These are phyloP conservation scores for Neofusicoccum sp. DNA, from an alignment of 2,329 filamentous ascomycete species.

Conservation along the genomic window DNA sequence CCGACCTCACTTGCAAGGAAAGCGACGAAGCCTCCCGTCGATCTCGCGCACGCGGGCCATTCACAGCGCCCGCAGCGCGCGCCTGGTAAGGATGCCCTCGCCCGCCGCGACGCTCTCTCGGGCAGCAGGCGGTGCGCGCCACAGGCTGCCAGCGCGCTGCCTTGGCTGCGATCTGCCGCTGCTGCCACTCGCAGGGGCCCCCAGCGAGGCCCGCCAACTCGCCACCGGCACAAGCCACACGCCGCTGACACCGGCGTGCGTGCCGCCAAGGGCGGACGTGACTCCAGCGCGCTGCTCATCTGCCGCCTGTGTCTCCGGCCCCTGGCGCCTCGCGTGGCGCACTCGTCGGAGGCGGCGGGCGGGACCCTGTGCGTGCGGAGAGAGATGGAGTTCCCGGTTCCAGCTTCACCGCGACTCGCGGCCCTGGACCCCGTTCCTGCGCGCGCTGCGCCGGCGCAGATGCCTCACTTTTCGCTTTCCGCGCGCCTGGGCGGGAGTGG, in stretches of 20 bases:
- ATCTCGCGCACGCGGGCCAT: conserved; percentile 1
- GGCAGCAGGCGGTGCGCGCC: neutral
- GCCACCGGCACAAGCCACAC: conserved; percentile 12
- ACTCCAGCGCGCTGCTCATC: neutral
- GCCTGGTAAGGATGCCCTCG: conserved; percentile 1
- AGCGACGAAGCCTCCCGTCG: neutral
- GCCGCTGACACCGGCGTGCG: conserved; percentile 1
- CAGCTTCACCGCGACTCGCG: conserved; percentile 6
- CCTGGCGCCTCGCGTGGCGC: neutral
- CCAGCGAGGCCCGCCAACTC: neutral
- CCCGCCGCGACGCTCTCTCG: neutral
- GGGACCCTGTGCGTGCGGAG: neutral
- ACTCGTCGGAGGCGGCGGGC: neutral
- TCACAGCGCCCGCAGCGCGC: neutral
- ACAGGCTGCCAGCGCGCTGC: neutral
- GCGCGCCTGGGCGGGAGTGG: neutral
- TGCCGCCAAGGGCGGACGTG: too few species aligned
- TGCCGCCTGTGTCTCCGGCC: neutral
- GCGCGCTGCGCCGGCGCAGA: neutral
- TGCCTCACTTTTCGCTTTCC: neutral
- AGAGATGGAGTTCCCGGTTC: neutral
- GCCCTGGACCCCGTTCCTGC: neutral
- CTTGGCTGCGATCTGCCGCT: neutral
- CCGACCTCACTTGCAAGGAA: conserved; percentile 3
- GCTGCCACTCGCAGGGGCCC: neutral